A percentile compares a stretch with the other conserved stretches of the same genome.
These are phyloP conservation scores for Penicillium lividum DNA, from an alignment of 495 filamentous ascomycete species.

Conservation along the genomic window DNA sequence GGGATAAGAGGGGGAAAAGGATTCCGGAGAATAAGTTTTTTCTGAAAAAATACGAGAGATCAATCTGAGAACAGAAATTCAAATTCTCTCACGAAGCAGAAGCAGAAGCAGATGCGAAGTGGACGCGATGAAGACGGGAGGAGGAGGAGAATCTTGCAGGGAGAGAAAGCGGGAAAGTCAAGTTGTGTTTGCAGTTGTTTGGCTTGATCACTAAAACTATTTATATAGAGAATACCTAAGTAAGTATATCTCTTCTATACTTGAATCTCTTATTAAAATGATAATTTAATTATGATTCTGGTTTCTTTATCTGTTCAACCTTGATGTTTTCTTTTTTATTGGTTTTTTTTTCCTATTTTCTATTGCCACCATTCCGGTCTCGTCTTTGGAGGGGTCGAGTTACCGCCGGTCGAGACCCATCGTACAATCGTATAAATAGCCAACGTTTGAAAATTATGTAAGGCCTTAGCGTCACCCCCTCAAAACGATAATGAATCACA, in stretches of 20 bases:
- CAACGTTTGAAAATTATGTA: too few species aligned
- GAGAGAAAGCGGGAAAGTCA: conserved; percentile 29
- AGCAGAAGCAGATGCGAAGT: conserved; percentile 8
- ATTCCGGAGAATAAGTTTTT: conserved; percentile 24
- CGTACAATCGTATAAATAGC: conserved; percentile 7
- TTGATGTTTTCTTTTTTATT: too few species aligned
- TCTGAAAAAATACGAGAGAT: conserved; percentile 16
- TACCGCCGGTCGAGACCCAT: conserved; percentile 21
- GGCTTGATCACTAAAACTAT: conserved; percentile 13
- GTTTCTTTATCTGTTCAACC: not conserved
- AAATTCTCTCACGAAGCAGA: not conserved
- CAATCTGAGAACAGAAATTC: conserved; percentile 14
- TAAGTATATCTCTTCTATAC: not conserved
- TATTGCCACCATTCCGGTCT: conserved; percentile 2
- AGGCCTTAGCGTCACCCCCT: conserved; percentile 1
- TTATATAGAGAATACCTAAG: not conserved
- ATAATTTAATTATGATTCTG: not conserved
- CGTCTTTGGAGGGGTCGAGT: conserved; percentile 17
- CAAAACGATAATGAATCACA: not conserved
- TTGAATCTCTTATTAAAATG: not conserved
- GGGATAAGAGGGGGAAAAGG: conserved; percentile 21
- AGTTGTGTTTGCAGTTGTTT: conserved; percentile 35
- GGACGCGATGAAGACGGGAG: conserved; percentile 11
- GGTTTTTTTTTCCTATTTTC: not conserved
- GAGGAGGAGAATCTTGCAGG: conserved; percentile 31